A percentile compares a stretch with the other conserved stretches of the same genome.
Evolutionary conservation across 768 basidiomycete species (phyloP).

Genomic region (Pleurotus cornucopiae): DNA sequence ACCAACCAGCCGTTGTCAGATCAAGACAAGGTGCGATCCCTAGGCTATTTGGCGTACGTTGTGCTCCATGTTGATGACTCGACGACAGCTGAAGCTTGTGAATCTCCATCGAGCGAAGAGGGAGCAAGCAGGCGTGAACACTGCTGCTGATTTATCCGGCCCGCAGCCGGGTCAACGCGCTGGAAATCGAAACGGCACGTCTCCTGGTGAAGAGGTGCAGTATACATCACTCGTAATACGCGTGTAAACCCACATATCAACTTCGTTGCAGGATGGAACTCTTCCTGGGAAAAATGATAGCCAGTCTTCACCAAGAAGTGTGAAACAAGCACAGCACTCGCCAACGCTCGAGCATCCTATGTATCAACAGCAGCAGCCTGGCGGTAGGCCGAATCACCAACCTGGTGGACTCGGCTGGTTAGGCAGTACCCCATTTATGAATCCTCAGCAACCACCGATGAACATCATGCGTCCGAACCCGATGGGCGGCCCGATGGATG

Average conservation of each 20-base stretch:
- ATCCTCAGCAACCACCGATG: constrained; percentile 6
- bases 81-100: background rate
- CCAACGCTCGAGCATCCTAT: constrained; percentile 33
- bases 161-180: constrained; percentile 24
- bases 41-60: background rate
- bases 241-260: background rate
- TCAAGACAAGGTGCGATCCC: background rate
- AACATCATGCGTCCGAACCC: constrained; percentile 17
- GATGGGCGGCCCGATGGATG: constrained; percentile 1
- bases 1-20: background rate
- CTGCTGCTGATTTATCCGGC: constrained; percentile 13
- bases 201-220: constrained; percentile 56
- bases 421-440: constrained; percentile 2
- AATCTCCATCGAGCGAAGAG: background rate
- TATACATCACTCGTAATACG: too few species aligned
- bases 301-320: constrained; percentile 54
- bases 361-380: constrained; percentile 14
- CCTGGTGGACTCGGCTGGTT: constrained; percentile 20
- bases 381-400: constrained; percentile 18
- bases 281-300: constrained; percentile 30
- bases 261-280: constrained; percentile 36
- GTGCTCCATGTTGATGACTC: background rate
- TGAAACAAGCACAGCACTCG: constrained; percentile 49
- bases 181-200: constrained; percentile 56
- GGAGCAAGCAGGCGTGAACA: background rate